Conservation (phyloP, 106 monocot genomes). For the Dendrobium huoshanense region DNA sequence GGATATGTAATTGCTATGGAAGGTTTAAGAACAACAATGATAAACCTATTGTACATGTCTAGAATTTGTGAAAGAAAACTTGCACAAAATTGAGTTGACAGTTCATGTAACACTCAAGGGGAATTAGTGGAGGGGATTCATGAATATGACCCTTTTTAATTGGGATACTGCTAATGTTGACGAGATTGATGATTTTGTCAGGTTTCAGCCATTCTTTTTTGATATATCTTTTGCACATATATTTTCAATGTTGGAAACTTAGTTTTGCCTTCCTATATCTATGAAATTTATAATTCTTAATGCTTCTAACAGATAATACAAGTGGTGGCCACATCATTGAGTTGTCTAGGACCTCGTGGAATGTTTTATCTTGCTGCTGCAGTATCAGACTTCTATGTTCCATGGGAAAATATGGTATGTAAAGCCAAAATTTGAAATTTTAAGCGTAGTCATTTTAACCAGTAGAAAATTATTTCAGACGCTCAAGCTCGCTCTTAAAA, state of each 20-base stretch:
- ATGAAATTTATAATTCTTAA: neutral
- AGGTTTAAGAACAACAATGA: neutral
- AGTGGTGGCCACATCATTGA: constrained; percentile 73
- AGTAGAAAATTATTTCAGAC: neutral
- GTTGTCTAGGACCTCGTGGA: constrained; percentile 34
- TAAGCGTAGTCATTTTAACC: neutral
- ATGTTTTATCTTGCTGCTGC: constrained; percentile 98
- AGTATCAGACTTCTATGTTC: constrained; percentile 96
- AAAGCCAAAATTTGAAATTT: neutral
- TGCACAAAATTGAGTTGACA: neutral
- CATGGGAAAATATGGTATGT: constrained; percentile 92
- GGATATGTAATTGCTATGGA: neutral
- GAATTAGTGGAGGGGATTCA: neutral
- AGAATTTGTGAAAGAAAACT: neutral
- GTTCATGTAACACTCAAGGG: neutral
- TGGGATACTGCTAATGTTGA: neutral
- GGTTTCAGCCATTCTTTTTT: neutral
- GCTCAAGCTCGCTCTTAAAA: neutral
- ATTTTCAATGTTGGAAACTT: neutral
- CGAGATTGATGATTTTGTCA: neutral
- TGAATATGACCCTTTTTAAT: neutral
- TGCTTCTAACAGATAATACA: constrained; percentile 48
- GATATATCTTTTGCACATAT: neutral
- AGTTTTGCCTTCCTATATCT: neutral
- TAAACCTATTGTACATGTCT: neutral